Evolutionary conservation across 257 asterid species (phyloP).

Genomic region (Cruciata laevipes): DNA sequence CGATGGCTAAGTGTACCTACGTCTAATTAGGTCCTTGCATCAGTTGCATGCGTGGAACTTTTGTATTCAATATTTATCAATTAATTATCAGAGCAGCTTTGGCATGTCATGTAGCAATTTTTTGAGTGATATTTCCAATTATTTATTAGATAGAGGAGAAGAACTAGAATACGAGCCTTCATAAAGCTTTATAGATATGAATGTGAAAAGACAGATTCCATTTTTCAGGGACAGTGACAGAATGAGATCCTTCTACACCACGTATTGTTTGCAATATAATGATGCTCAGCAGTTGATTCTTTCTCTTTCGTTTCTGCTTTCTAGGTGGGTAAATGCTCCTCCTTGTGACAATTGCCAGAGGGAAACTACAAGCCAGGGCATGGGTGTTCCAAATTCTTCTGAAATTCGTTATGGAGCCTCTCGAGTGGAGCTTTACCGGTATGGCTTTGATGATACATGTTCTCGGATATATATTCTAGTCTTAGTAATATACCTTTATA

Average conservation of each 20-base stretch:
- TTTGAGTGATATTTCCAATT: background rate
- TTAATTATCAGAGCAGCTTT: background rate
- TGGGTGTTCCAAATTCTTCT: slow-evolving; percentile 55
- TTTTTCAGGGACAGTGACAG: background rate
- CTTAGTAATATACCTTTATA: background rate
- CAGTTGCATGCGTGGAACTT: background rate
- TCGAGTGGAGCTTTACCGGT: slow-evolving; percentile 82
- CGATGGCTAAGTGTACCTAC: background rate
- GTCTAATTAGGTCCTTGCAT: background rate
- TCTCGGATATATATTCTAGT: background rate
- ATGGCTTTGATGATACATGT: slow-evolving; percentile 11
- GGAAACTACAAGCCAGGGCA: slow-evolving; percentile 65
- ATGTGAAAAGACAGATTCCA: background rate
- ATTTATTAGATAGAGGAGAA: background rate
- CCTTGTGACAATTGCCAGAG: slow-evolving; percentile 71
- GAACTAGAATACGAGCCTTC: background rate
- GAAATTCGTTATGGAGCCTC: slow-evolving; percentile 74
- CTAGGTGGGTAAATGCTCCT: slow-evolving; percentile 94
- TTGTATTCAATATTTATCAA: background rate
- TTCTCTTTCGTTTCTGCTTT: slow-evolving; percentile 17
- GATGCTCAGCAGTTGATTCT: background rate
- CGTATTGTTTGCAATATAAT: background rate
- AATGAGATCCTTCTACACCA: background rate
- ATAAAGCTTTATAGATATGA: too few relatives aligned
- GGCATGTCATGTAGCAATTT: background rate